Base-by-base conservation (phyloP, 2,329 filamentous ascomycete species). In the Epichloe glyceriae region DNA sequence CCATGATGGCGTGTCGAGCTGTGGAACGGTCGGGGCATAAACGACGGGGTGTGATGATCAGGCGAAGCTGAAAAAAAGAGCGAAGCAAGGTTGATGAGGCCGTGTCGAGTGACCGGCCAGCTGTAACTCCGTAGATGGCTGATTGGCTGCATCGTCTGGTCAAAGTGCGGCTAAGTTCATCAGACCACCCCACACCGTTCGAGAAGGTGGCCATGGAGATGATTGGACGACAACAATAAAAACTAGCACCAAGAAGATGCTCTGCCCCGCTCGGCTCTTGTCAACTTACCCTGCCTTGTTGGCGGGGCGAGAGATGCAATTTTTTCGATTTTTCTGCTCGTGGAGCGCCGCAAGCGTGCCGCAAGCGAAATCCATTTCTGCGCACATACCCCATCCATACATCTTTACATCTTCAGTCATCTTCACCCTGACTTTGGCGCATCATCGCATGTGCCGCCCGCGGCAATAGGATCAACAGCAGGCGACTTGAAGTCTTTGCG, bases 401-500 rank as follows among this genome's bases (percentile, higher is more conserved):
- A n/a, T 26, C 20, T 5, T 1, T 5, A 7, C 22, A 38, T 38
- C 14, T 38, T 5, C 35, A 14, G 4, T n/a, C 35, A 38, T 38
- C 35, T 38, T n/a, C 12, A 49, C 22, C 20, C 26, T 40, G 11
- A 37, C 39, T 33, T 8, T 41, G 34, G 30, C 47, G 33, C 54
- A 55, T 49, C 56, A 48, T 47, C 65, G 57, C 57, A 76, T 76
- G 73, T 68, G 72, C 70, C 70, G 60, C 52, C 52, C 57, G 52
- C 57, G 54, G 56, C 64, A 60, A 66, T 76, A 75, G 65, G 58
- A 61, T 57, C 51, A 61, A 57, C 68, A 66, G 75, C 76, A 75
- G 67, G 78, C 77, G 78, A 81, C 78, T 81, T 80, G 59, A 66
- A 76, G 78, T 80, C 78, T 81, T 81, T 81, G 78, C 78, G 77